Evolutionary conservation across 805 yeast genomes (phyloP).

Genomic region (Maudiozyma serrabonitensis): DNA sequence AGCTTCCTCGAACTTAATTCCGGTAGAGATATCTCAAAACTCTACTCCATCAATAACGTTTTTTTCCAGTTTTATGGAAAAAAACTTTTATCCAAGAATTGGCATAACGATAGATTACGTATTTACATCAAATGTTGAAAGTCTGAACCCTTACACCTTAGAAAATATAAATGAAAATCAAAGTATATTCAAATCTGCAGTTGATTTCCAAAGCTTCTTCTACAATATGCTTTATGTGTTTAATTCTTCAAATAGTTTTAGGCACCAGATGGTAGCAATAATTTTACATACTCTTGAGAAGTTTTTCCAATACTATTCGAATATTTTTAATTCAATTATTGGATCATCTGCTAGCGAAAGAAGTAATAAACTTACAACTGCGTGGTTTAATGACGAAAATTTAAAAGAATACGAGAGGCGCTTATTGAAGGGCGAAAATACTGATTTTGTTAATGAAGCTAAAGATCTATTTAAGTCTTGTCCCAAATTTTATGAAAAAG

Average conservation of each 20-base stretch:
- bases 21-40: conserved; percentile 15
- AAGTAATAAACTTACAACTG: conserved; percentile 18
- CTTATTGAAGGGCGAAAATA: conserved; percentile 19
- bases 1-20: conserved; percentile 40
- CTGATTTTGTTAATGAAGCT: conserved; percentile 22
- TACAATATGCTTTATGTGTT: conserved; percentile 23
- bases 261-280: conserved; percentile 42
- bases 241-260: conserved; percentile 33
- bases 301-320: conserved; percentile 30
- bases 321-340: conserved; percentile 23
- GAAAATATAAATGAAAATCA: conserved; percentile 27
- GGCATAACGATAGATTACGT: conserved; percentile 44
- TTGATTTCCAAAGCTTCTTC: conserved; percentile 21
- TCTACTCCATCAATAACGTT: conserved; percentile 34
- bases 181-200: conserved; percentile 25
- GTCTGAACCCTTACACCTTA: conserved; percentile 31
- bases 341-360: conserved; percentile 14
- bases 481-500: conserved; percentile 22
- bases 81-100: conserved; percentile 54
- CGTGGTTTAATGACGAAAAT: conserved; percentile 31
- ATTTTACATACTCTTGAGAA: conserved; percentile 31
- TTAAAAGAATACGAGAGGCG: conserved; percentile 26
- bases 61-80: conserved; percentile 55
- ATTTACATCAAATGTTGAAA: conserved; percentile 40
- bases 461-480: conserved; percentile 22